Base-by-base conservation (phyloP, 306 rosid genomes). In the Oxytropis ochrocephala region DNA sequence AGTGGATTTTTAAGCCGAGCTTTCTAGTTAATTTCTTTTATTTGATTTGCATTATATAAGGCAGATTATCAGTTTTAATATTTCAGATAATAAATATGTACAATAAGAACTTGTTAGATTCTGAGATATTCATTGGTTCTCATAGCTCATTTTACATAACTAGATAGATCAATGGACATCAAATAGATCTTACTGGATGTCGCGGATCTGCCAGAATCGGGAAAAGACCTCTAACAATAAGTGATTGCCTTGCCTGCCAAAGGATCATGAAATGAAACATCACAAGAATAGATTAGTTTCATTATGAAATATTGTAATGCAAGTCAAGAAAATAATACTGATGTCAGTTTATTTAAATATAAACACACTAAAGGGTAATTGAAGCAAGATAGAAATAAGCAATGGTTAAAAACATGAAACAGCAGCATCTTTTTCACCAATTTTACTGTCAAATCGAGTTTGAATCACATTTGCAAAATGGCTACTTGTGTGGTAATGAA, bases 191-290 rank as follows among this genome's bases (percentile, higher is more conserved):
- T 84, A 91, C 97, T 12, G 97, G 96, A 73, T 91, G 97, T 50
- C 96, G 84, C 8, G 97, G 96, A 80, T 91, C 97, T 50, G 97
- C 97, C 62, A 91, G 97, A 91, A 87, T 86, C 21, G 97, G 96
- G 79, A 89, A 91, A 65, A 91, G 94, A 41, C 96, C 97, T 75
- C 97, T 89, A 27, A 91, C 96, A 66, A 91, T 64, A 61, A 91
- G 96, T 14, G 97, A 89, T 70, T 91, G 97, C 75, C 97, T 91
- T 70, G 97, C 97, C 97, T 91, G 82, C 64, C 67, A 75, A 35
- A 52, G 39, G 69, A 17, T 60, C 52, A 64, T 42, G 16, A 38
- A 48, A 64, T 21, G 59, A 72, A 57, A 33, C 44, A 19, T 48
- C 13, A 8, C 12, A 57, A 47, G 47, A 72, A 30, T 35, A 41